Base-by-base conservation (phyloP, 805 yeast species). In the Isabelozyma pseudorhagii region DNA sequence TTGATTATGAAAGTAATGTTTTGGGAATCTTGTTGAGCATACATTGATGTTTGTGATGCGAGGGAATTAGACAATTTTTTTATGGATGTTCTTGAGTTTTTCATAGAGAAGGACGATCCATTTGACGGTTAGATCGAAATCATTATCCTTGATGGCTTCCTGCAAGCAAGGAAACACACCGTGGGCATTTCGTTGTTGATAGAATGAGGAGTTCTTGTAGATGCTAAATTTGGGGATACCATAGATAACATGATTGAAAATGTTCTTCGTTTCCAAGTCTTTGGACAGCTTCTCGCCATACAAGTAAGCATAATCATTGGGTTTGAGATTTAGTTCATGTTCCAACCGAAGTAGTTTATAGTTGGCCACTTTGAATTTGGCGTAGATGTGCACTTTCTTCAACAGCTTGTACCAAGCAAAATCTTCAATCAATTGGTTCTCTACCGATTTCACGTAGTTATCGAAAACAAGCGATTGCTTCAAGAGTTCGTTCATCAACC, bases 361-460 rank as follows among this genome's bases (percentile, higher is more conserved):
- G 54, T 85, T 84, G 5, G 80, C 67, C 28, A 79, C 62, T 49
- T 84, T 79, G 49, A 85, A 71, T 48, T 78, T 77, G 13, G 85
- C 77, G 46, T 83, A 84, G 4, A 83, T 72, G 46, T 70, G 75
- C 38, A 88, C 60, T 64, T 89, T 89, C 54, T 74, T 78, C 54
- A 74, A 77, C 46, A 78, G 68, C 53, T 78, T 73, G 70, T 85
- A 89, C 91, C 96, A 87, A 1, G 97, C 91, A 57, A 80, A 86
- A 57, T 89, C 97, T 41, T 76, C 69, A 0, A 75, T 66, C 48
- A 84, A 79, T 34, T 78, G 74, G 1, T 68, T 66, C 53, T 81
- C 83, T 27, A 89, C 71, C 1, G 71, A 62, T 3, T 59, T 58
- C 15, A 78, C 75, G 52, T 75, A 74, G 2, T 55, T 58, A 56